These are phyloP conservation scores for Suhomyces sp. DNA, from an alignment of 805 yeast genomes.

Conservation along the genomic window DNA sequence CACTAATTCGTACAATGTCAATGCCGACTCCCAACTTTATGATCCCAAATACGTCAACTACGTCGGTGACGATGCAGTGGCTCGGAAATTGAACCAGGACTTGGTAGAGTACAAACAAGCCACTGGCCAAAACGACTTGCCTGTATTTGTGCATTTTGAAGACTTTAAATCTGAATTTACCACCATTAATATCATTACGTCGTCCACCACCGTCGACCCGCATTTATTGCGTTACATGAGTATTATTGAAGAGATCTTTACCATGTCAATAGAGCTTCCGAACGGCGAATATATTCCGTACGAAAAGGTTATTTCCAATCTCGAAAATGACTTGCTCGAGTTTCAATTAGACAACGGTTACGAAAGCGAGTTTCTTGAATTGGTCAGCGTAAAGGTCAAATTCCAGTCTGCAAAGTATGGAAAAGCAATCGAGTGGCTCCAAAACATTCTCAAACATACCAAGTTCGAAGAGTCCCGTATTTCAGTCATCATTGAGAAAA, in stretches of 20 bases:
- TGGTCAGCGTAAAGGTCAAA: conserved; percentile 58
- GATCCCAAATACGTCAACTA: conserved; percentile 19
- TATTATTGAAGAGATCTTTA: conserved; percentile 60
- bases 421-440: conserved; percentile 75
- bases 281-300: conserved; percentile 59
- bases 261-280: conserved; percentile 65
- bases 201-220: conserved; percentile 51
- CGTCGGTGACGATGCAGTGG: conserved; percentile 22
- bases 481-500: conserved; percentile 59
- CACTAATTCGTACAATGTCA: conserved; percentile 63
- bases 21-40: conserved; percentile 26
- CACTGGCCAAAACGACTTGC: conserved; percentile 45
- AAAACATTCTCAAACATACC: conserved; percentile 59
- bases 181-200: conserved; percentile 58
- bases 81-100: conserved; percentile 16
- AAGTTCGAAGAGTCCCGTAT: conserved; percentile 73
- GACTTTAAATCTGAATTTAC: conserved; percentile 77
- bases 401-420: conserved; percentile 60
- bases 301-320: conserved; percentile 70
- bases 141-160: conserved; percentile 75
- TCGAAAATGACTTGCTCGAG: conserved; percentile 72
- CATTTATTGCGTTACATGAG: conserved; percentile 61
- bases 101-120: background rate
- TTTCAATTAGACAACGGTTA: conserved; percentile 55
- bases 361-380: conserved; percentile 61